A percentile compares a stretch with the other conserved stretches of the same genome.
Conservation (phyloP, 1,284 basidiomycete species). For the Mrakiaceae sp. region DNA sequence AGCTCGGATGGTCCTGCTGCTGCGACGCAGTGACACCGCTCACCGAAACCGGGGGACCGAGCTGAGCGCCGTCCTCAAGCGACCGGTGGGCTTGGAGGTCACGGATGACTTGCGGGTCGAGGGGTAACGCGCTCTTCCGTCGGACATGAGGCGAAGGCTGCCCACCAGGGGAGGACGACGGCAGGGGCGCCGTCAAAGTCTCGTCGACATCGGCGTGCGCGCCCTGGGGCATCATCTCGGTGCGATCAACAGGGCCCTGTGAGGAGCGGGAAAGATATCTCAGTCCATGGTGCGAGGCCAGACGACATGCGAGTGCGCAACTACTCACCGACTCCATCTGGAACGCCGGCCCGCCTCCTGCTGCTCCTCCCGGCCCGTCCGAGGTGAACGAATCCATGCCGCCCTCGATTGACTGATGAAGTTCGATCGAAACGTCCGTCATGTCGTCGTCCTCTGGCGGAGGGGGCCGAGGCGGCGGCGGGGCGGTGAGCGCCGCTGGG, state of each 20-base stretch:
- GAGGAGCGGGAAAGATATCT: not conserved
- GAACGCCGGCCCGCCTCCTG: slow-evolving; percentile 55
- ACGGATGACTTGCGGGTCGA: slow-evolving; percentile 74
- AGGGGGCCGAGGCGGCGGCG: slow-evolving; percentile 54
- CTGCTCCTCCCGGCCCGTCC: slow-evolving; percentile 61
- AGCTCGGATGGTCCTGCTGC: not conserved
- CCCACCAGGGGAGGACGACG: not conserved
- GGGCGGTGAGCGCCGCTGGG: slow-evolving; percentile 55
- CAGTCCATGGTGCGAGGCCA: slow-evolving; percentile 3
- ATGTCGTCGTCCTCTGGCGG: slow-evolving; percentile 69
- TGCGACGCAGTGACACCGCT: not conserved
- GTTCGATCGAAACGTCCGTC: slow-evolving; percentile 71
- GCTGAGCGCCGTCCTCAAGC: slow-evolving; percentile 48
- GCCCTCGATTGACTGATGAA: slow-evolving; percentile 49
- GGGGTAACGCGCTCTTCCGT: slow-evolving; percentile 73
- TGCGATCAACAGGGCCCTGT: slow-evolving; percentile 9
- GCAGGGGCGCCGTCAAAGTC: not conserved
- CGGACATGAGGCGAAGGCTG: slow-evolving; percentile 51
- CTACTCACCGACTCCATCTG: slow-evolving; percentile 55
- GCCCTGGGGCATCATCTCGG: slow-evolving; percentile 16
- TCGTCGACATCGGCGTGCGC: not conserved
- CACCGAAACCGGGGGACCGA: not conserved
- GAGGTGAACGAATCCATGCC: slow-evolving; percentile 61
- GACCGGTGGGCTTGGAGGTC: slow-evolving; percentile 78
- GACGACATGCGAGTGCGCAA: not conserved